These are phyloP conservation scores for Magnolia officinalis DNA, from an alignment of 164 flowering plant genomes.

Conservation along the genomic window DNA sequence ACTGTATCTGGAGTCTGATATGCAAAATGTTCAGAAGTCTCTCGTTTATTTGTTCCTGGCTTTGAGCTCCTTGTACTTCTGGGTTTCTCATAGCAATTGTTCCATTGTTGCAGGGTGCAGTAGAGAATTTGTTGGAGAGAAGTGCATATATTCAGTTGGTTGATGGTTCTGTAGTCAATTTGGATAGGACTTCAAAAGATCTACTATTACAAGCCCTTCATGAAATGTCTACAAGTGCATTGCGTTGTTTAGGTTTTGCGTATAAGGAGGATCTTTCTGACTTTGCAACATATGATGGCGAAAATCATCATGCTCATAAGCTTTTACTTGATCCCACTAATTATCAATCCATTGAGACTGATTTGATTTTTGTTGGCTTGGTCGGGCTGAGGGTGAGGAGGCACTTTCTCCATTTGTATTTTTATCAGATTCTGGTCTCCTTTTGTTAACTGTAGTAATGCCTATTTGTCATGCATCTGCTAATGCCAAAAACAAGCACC, in stretches of 20 bases:
- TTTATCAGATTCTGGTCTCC: neutral
- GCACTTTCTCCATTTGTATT: neutral
- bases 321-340: slow-evolving; percentile 72
- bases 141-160: slow-evolving; percentile 66
- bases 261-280: slow-evolving; percentile 80
- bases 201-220: slow-evolving; percentile 44
- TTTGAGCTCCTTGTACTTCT: neutral
- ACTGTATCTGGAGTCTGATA: too few relatives aligned
- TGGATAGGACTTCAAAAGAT: slow-evolving; percentile 46
- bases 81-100: neutral
- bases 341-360: slow-evolving; percentile 75
- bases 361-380: slow-evolving; percentile 82
- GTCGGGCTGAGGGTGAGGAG: slow-evolving; percentile 84
- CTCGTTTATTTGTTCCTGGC: too few relatives aligned
- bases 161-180: slow-evolving; percentile 70
- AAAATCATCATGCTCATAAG: slow-evolving; percentile 88
- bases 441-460: neutral
- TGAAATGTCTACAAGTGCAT: slow-evolving; percentile 70
- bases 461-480: slow-evolving; percentile 1
- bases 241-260: slow-evolving; percentile 93
- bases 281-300: slow-evolving; percentile 81
- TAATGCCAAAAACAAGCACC: too few relatives aligned
- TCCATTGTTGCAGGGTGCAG: slow-evolving; percentile 78
- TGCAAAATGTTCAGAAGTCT: neutral
- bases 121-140: slow-evolving; percentile 87